These are phyloP conservation scores for Mucor indicus DNA, from an alignment of 371 early-diverging fungal genomes.

Conservation along the genomic window DNA sequence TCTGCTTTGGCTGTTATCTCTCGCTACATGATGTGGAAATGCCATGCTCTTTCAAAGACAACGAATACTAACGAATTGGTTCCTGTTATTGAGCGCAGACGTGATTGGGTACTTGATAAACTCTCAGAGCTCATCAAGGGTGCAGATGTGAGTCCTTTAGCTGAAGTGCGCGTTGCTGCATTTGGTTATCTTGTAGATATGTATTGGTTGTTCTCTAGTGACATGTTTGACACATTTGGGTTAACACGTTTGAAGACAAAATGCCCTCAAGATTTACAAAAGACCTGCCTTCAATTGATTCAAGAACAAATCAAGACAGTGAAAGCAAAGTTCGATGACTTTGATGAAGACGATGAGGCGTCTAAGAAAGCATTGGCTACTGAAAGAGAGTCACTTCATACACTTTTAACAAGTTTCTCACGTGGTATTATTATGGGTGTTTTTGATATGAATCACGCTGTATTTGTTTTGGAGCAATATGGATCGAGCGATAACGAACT, in stretches of 20 bases:
- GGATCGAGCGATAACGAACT: conserved; percentile 30
- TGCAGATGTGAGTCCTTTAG: conserved; percentile 21
- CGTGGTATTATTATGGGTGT: conserved; percentile 39
- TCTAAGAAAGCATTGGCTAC: not conserved
- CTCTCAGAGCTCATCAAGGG: conserved; percentile 17
- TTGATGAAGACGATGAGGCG: not conserved
- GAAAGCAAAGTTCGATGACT: conserved; percentile 10
- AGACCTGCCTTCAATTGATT: conserved; percentile 30
- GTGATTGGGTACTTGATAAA: conserved; percentile 34
- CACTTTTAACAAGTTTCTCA: conserved; percentile 25
- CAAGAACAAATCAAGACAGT: conserved; percentile 30
- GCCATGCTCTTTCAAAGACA: conserved; percentile 15
- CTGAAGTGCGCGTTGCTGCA: conserved; percentile 24
- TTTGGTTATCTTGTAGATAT: conserved; percentile 51
- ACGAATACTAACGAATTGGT: conserved; percentile 8
- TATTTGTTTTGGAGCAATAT: conserved; percentile 37
- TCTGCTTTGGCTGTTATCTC: conserved; percentile 38
- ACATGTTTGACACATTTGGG: conserved; percentile 35
- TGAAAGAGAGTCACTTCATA: not conserved
- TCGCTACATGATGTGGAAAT: conserved; percentile 47
- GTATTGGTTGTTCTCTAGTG: conserved; percentile 57
- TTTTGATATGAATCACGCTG: conserved; percentile 38
- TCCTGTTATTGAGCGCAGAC: conserved; percentile 24
- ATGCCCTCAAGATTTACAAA: conserved; percentile 42
- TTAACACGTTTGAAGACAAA: conserved; percentile 30